phyloP scores from a whole-genome alignment of 305 asterid species.

The Rubia occidens region DNA sequence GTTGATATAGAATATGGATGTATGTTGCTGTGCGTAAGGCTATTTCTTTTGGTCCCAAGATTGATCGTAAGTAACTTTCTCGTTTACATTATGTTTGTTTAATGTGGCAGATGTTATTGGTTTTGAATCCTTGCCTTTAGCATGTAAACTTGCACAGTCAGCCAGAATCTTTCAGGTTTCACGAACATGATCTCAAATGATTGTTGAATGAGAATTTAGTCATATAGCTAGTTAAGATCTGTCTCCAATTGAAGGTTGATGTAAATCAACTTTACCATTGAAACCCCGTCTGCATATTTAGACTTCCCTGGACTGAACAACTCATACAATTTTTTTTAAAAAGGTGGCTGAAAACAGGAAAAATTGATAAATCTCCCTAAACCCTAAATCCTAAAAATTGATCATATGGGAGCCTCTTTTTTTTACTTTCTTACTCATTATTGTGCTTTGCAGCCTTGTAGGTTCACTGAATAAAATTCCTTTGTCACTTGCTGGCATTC shows the following conservation, averaged over 20 bases:
- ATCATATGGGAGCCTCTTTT: not conserved
- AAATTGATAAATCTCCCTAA: not conserved
- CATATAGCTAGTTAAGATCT: not conserved
- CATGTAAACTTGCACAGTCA: not conserved
- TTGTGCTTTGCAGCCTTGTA: conserved; percentile 56
- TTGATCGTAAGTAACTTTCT: not conserved
- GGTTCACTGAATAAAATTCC: conserved; percentile 94
- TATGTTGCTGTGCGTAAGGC: not conserved
- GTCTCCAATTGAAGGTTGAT: not conserved
- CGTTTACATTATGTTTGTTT: not conserved
- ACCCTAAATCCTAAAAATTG: no score
- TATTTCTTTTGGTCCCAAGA: not conserved
- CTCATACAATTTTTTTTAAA: not conserved
- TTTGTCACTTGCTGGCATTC: conserved; percentile 76
- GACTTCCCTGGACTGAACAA: not conserved
- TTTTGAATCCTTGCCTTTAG: not conserved
- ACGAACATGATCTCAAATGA: not conserved
- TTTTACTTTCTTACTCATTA: conserved; percentile 3
- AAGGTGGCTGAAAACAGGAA: not conserved
- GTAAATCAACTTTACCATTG: no score
- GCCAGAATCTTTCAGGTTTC: not conserved
- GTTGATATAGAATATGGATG: not conserved
- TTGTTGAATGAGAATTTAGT: not conserved
- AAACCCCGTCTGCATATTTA: not conserved
- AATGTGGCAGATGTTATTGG: not conserved